Evolutionary conservation across 1,284 basidiomycete genomes (phyloP), one percentile per base, ranked within the genome.

Genomic region (Papiliotrema nemorosa): DNA sequence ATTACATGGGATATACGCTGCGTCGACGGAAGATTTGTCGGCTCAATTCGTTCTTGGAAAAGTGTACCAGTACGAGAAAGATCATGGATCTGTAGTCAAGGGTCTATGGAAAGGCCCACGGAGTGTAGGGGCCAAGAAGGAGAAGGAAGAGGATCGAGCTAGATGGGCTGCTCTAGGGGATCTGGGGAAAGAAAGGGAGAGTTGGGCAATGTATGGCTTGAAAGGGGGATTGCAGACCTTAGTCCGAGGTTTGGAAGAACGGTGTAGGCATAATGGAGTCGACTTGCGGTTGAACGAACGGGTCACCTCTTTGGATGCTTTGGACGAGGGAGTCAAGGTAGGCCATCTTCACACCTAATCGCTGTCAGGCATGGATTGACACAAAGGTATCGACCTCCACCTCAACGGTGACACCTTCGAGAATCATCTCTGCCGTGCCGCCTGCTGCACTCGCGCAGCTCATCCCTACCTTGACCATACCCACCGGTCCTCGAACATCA

Each of bases 1-100:
- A 55, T 82, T 92, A 1, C 93, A 97, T 63, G 94, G 93, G 0
- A 88, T 98, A 53, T 97, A 96, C 67, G 91, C 90, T 0, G 84
- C 89, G 0, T 90, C 94, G 63, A 82, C 90, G 3, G 76, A 86
- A 1, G 63, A 76, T 31, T 74, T 97, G 9, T 91, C 89, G 55
- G 78, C 90, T 82, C 79, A 42, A 27, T 29, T 37, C 5, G 44
- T 52, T 16, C 38, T 52, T 10, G 38, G 44, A 3, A 40, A 33
- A 5, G 3, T 52, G n/a, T 47, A 47, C 29, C 81, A 84, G 24
- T 77, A 83, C 0, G 86, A 90, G 67, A 78, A 82, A 45, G 66
- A 77, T 6, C 83, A 84, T 3, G 76, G 80, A 13, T 87, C 87
- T 0, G 85, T 87, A 38, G 76, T 93, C 20, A 64, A 86, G 0